Evolutionary conservation across 2,329 filamentous ascomycete genomes (phyloP), one percentile per base, ranked within the genome.

Genomic region (Exophiala sideris): DNA sequence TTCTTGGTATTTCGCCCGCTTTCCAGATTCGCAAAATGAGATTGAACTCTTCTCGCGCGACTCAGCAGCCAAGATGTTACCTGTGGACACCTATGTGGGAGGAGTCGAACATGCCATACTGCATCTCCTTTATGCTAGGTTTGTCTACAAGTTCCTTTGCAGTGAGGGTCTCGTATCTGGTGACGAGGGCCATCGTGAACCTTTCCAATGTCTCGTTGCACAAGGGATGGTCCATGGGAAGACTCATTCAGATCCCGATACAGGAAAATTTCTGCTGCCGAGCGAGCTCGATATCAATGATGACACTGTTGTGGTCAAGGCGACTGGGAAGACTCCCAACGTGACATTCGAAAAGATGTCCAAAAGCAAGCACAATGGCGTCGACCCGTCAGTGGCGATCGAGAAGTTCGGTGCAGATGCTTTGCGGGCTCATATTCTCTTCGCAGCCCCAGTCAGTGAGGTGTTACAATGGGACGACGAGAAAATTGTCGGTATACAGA

Each of bases 181-280:
- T 65, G 70, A 67, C 34, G 64, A 64, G 54, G 50, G 70, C 61
- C 46, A 65, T 45, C 79, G 82, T 1, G 91, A 96, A 65, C 91
- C 91, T 0, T 95, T 96, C 73, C 84, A 82, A 63, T 81, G 81
- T n/a, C 79, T 96, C 4, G 83, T 95, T 53, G 89, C 89, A 0
- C 91, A 96, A 70, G 91, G 91, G 12, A 96, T 96, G 91, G 91
- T 96, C 0, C 90, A 95, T 63, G 91, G 91, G 39, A 88, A 85
- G 70, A 95, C 91, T 0, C 91, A 84, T 62, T 83, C 84, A 1
- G 84, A 95, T 65, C 88, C 90, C 0, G 71, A 77, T 0, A 91
- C 79, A 3, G 88, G 89, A 10, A 82, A 83, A 42, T 95, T 95
- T 70, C 75, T 96, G 20, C 86, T 83, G 58, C 87, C 88, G 0